Evolutionary conservation across 306 rosid species (phyloP), one percentile per base, ranked within the genome.

Genomic region (Dalbergia oliveri): DNA sequence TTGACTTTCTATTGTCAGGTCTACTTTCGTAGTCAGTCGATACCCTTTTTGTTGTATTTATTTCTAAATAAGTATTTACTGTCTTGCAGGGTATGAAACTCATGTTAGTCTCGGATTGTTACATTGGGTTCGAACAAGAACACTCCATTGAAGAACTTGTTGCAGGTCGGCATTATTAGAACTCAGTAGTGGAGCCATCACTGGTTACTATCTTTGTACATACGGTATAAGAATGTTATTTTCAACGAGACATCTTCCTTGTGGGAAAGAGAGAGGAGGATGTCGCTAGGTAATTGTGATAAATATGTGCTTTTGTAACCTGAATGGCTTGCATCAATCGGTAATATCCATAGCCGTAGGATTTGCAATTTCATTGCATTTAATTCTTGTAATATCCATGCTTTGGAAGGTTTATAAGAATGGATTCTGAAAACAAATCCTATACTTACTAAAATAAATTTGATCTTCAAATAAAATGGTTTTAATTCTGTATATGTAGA

Each of bases 81-180:
- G 69, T 11, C 47, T 86, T 80, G 34, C 94, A 90, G 97, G 98
- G 85, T 41, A 63, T 91, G 87, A 93, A 90, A 86, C 66, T 95
- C 87, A 79, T 87, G 64, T 62, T 94, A 65, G 90, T 95, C 73
- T 95, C 99, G 3, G 99, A 95, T 90, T 95, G 96, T 79, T 95
- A 95, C 85, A n/a, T 95, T 77, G 93, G 94, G 51, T 95, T 90
- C 14, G 93, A 93, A 53, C 97, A 88, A 90, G 97, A 90, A 79
- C 89, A 90, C 82, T 82, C 92, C 60, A 71, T 93, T 83, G 85
- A 85, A 15, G 81, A 79, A 64, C 82, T 66, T 16, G 34, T 43
- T 41, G 16, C n/a, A 66, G 2, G 10, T 44, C 33, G 47, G 71
- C 71, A 66, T 10, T 66, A 18, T 56, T 35, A 13, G 60, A 8